Conservation (phyloP, 345 rosid species). For the Murraya paniculata region DNA sequence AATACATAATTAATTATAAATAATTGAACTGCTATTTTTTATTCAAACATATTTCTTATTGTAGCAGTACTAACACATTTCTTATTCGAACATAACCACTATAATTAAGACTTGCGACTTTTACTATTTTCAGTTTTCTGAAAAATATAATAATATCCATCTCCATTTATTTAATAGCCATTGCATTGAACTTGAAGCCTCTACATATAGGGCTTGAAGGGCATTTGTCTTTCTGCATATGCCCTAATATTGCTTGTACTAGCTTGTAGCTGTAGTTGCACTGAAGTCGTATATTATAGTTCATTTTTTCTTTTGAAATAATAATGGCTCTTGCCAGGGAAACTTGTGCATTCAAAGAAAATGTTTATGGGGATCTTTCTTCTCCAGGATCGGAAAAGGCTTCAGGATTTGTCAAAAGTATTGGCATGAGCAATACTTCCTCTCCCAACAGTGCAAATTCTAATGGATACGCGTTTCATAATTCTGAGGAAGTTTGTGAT, state of each 20-base stretch:
- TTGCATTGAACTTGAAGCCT: constrained; percentile 2
- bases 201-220: constrained; percentile 19
- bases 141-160: background rate
- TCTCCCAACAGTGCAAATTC: constrained; percentile 51
- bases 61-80: background rate
- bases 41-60: too few relatives aligned
- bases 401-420: constrained; percentile 21
- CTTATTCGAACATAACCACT: too few relatives aligned
- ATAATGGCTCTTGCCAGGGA: constrained; percentile 52
- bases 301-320: constrained; percentile 26
- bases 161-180: background rate
- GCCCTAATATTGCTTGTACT: constrained; percentile 9
- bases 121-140: too few relatives aligned
- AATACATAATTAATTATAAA: constrained; percentile 18
- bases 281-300: background rate
- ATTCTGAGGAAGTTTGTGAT: constrained; percentile 38
- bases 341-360: constrained; percentile 23
- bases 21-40: background rate
- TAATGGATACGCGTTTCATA: constrained; percentile 37
- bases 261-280: background rate
- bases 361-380: constrained; percentile 30
- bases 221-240: constrained; percentile 10
- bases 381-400: constrained; percentile 33
- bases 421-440: constrained; percentile 24
- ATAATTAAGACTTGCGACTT: too few relatives aligned